phyloP scores from a whole-genome alignment of 1,139 yeast species.

The Hansenula lynferdii region DNA sequence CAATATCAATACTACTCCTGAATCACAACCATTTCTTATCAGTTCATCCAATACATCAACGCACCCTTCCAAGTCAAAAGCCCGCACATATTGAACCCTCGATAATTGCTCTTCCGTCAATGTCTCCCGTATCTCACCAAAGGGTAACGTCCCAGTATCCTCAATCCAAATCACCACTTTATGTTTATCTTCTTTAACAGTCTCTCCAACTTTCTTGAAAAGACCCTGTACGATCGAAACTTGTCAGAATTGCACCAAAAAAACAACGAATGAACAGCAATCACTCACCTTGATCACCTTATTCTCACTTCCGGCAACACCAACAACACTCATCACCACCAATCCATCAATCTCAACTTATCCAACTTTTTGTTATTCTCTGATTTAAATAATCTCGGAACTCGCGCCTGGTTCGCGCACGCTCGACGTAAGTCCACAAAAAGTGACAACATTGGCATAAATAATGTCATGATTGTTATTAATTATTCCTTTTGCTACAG shows the following conservation, averaged over 20 bases:
- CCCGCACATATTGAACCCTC: neutral
- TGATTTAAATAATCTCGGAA: too few relatives aligned
- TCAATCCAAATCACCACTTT: neutral
- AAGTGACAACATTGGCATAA: too few relatives aligned
- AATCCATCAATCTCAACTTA: neutral
- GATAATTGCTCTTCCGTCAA: neutral
- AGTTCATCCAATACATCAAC: neutral
- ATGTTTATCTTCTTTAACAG: neutral
- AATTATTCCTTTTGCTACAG: too few relatives aligned
- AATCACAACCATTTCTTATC: too few relatives aligned
- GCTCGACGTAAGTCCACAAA: too few relatives aligned
- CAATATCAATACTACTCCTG: neutral
- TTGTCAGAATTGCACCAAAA: neutral
- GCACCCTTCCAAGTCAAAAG: neutral
- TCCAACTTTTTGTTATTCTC: neutral
- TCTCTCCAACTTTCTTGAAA: neutral
- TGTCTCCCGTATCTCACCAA: neutral
- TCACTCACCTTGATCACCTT: neutral
- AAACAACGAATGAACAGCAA: neutral
- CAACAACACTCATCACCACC: neutral
- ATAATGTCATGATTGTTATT: too few relatives aligned
- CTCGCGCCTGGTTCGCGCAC: too few relatives aligned
- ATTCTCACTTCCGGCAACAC: neutral
- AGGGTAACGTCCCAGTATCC: slow-evolving; percentile 1
- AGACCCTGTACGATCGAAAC: neutral